A percentile compares a stretch with the other conserved stretches of the same genome.
Evolutionary conservation across 2,329 filamentous ascomycete genomes (phyloP).

Genomic region (Colletotrichum spinosum): DNA sequence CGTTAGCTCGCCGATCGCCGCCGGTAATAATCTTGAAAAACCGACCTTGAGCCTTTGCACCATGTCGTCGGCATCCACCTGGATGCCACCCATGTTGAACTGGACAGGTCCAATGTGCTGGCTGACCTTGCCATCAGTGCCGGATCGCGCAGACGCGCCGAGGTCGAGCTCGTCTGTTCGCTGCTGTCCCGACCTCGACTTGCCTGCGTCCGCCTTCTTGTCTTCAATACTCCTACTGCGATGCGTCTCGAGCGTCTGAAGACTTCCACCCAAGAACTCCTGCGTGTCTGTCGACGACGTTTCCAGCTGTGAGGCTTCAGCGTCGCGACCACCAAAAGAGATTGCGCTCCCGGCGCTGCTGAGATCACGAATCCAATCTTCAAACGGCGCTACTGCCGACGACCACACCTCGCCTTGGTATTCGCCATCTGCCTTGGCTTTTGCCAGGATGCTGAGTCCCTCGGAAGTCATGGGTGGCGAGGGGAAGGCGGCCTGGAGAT

Average conservation of each 20-base stretch:
- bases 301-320: slow-evolving; percentile 64
- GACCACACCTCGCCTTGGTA: slow-evolving; percentile 49
- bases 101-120: slow-evolving; percentile 95
- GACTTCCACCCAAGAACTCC: slow-evolving; percentile 79
- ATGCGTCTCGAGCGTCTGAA: slow-evolving; percentile 77
- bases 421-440: slow-evolving; percentile 39
- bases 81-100: slow-evolving; percentile 98
- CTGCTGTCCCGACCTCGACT: slow-evolving; percentile 39
- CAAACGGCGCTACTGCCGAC: slow-evolving; percentile 78
- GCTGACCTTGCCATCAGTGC: slow-evolving; percentile 61
- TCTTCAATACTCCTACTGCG: slow-evolving; percentile 65
- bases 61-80: slow-evolving; percentile 95
- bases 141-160: slow-evolving; percentile 42
- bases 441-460: slow-evolving; percentile 39
- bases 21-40: not conserved
- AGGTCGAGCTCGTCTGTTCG: slow-evolving; percentile 40
- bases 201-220: slow-evolving; percentile 38
- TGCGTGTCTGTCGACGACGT: slow-evolving; percentile 81
- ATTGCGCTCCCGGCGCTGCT: slow-evolving; percentile 67
- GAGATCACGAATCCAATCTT: slow-evolving; percentile 82
- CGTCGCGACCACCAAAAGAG: slow-evolving; percentile 62
- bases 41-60: slow-evolving; percentile 83
- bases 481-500: slow-evolving; percentile 73
- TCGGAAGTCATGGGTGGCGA: slow-evolving; percentile 41
- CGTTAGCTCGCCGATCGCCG: slow-evolving; percentile 38